phyloP scores from a whole-genome alignment of 192 early-diverging fungal genomes.

The Pilobolus umbonatus region DNA sequence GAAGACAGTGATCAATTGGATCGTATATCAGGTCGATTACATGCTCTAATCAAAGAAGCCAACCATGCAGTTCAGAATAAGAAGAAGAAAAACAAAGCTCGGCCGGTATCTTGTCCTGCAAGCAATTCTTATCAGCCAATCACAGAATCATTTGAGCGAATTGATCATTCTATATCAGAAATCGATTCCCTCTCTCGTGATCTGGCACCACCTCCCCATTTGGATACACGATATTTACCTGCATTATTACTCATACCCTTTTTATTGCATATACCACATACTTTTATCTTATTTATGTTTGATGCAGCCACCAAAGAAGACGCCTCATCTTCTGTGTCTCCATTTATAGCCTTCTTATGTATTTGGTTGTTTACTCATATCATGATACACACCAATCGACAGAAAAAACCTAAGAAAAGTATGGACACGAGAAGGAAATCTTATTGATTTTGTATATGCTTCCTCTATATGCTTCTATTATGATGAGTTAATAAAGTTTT shows the following conservation, averaged over 20 bases:
- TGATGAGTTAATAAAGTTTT: too few species aligned
- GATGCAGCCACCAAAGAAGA: too few species aligned
- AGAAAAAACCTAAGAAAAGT: too few species aligned
- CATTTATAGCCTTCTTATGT: too few species aligned
- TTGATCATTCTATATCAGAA: conserved; percentile 22
- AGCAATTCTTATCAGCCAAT: too few species aligned
- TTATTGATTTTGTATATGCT: too few species aligned
- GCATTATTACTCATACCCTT: neutral
- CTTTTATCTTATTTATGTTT: conserved; percentile 8
- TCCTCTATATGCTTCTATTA: too few species aligned
- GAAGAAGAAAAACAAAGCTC: neutral
- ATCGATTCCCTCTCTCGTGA: conserved; percentile 32
- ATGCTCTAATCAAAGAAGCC: conserved; percentile 30
- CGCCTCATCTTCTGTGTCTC: too few species aligned
- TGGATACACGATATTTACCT: conserved; percentile 8
- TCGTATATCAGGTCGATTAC: conserved; percentile 28
- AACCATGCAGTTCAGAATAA: conserved; percentile 23
- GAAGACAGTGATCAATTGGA: conserved; percentile 16
- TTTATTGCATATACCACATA: conserved; percentile 15
- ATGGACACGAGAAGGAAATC: too few species aligned
- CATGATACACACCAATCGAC: too few species aligned
- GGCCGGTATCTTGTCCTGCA: neutral
- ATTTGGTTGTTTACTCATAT: too few species aligned
- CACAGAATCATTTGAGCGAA: conserved; percentile 18
- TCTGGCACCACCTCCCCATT: conserved; percentile 13